phyloP scores from a whole-genome alignment of 2,329 filamentous ascomycete genomes.

The Fusarium anguioides region DNA sequence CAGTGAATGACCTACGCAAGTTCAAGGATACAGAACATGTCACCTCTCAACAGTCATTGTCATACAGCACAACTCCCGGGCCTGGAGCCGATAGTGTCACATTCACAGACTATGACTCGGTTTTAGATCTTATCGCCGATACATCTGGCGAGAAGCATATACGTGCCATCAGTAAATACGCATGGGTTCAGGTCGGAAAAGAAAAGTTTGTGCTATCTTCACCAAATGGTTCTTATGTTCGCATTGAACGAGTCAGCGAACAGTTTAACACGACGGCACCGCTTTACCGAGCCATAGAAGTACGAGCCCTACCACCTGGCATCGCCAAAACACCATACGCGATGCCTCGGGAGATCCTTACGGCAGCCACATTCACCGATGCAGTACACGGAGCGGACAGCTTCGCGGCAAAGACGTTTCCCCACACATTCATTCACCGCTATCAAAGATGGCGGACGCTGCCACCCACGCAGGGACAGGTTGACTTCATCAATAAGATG shows the following conservation, averaged over 20 bases:
- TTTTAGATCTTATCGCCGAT: conserved; percentile 91
- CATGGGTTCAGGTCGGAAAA: conserved; percentile 85
- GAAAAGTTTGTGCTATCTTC: conserved; percentile 78
- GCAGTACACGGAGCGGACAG: conserved; percentile 89
- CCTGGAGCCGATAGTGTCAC: conserved; percentile 63
- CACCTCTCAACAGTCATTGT: conserved; percentile 23
- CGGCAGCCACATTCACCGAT: conserved; percentile 73
- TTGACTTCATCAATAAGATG: conserved; percentile 76
- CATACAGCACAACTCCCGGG: conserved; percentile 20
- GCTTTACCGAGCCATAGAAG: conserved; percentile 59
- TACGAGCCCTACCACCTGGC: conserved; percentile 59
- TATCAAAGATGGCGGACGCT: conserved; percentile 75
- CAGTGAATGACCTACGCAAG: conserved; percentile 69
- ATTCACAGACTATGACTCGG: conserved; percentile 90
- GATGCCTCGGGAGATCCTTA: conserved; percentile 74
- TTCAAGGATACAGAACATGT: conserved; percentile 60
- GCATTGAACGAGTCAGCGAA: conserved; percentile 57
- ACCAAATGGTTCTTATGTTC: conserved; percentile 70
- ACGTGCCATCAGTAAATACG: conserved; percentile 75
- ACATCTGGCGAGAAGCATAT: conserved; percentile 83
- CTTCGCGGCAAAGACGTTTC: conserved; percentile 75
- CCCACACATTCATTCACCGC: conserved; percentile 73
- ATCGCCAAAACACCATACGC: conserved; percentile 70
- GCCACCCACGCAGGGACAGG: conserved; percentile 72
- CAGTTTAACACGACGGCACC: conserved; percentile 40